Evolutionary conservation across 2,329 filamentous ascomycete genomes (phyloP).

Genomic region (Trichoderma afroharzianum): DNA sequence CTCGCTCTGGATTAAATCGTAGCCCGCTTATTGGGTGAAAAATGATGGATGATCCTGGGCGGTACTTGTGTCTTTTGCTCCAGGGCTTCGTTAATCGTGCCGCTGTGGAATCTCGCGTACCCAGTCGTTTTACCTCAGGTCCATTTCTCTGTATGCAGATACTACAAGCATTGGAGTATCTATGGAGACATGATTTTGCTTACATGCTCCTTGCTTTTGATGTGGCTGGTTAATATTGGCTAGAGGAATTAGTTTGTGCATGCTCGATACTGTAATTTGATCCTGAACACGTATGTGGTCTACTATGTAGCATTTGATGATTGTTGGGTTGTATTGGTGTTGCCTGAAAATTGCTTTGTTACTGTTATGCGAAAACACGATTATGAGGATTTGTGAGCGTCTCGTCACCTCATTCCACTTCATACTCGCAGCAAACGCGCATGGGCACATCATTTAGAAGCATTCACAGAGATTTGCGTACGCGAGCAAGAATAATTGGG

Average conservation of each 20-base stretch:
- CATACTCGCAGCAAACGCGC: background rate
- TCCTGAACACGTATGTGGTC: background rate
- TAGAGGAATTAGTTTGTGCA: background rate
- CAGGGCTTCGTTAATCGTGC: background rate
- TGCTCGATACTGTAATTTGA: too few species aligned
- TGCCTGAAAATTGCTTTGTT: background rate
- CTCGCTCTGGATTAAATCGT: background rate
- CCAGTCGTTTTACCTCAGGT: background rate
- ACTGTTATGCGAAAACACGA: fast-evolving
- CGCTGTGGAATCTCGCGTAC: background rate
- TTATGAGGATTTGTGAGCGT: background rate
- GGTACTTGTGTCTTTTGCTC: background rate
- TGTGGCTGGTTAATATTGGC: background rate
- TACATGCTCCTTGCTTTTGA: background rate
- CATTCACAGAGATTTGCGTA: background rate
- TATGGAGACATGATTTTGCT: background rate
- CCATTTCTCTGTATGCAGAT: background rate
- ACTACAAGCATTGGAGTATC: background rate
- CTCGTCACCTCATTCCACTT: background rate
- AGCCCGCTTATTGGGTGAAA: background rate
- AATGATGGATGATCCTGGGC: background rate
- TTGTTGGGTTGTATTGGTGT: background rate
- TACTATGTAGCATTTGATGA: background rate
- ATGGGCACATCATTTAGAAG: fast-evolving
- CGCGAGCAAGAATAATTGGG: background rate